phyloP scores from a whole-genome alignment of 495 filamentous ascomycete species.

The Penicillium canescens region DNA sequence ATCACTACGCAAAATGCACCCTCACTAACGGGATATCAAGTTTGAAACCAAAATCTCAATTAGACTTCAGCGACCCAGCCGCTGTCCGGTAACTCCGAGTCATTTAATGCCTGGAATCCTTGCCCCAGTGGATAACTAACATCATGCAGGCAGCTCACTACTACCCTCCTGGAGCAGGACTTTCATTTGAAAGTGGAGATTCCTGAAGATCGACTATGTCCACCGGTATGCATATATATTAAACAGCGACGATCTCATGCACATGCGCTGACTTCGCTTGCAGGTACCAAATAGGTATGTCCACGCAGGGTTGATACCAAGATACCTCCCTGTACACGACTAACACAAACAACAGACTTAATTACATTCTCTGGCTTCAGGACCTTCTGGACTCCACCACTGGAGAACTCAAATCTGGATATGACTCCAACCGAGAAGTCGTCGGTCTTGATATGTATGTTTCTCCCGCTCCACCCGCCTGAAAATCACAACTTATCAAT shows the following conservation, averaged over 20 bases:
- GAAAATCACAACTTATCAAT: slow-evolving; percentile 6
- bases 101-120: background rate
- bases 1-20: background rate
- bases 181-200: slow-evolving; percentile 72
- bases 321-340: background rate
- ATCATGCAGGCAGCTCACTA: slow-evolving; percentile 67
- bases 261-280: background rate
- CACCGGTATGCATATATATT: slow-evolving; percentile 60
- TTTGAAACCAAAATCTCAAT: slow-evolving; percentile 60
- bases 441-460: slow-evolving; percentile 76
- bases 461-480: background rate
- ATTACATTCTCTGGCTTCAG: slow-evolving; percentile 92
- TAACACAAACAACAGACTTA: slow-evolving; percentile 51
- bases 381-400: slow-evolving; percentile 76
- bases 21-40: slow-evolving; percentile 26
- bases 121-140: slow-evolving; percentile 1
- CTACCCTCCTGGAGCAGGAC: slow-evolving; percentile 71
- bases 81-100: slow-evolving; percentile 59
- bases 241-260: background rate
- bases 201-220: slow-evolving; percentile 79
- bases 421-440: slow-evolving; percentile 57
- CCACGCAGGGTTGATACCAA: background rate
- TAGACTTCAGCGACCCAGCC: slow-evolving; percentile 81
- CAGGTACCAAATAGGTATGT: slow-evolving; percentile 67
- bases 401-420: slow-evolving; percentile 49